phyloP scores from a whole-genome alignment of 73 alveolate genomes.

The Paramecium sexaurelia region DNA sequence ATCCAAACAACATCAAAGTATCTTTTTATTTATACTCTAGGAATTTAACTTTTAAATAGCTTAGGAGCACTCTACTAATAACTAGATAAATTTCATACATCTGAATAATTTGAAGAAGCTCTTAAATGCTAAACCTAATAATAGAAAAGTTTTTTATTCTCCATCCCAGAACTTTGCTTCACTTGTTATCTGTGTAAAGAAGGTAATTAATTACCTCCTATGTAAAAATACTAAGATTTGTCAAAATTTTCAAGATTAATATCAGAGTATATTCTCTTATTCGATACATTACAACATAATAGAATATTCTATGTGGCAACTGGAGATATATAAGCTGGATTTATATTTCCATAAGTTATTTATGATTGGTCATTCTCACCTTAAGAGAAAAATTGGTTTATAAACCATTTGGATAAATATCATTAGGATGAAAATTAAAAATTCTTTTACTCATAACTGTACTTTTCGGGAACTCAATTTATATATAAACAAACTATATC shows the following conservation, averaged over 20 bases:
- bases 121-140: background rate
- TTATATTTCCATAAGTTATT: background rate
- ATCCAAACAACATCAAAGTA: background rate
- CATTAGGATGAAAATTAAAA: background rate
- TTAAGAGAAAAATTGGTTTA: background rate
- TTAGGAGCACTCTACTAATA: background rate
- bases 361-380: background rate
- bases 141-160: background rate
- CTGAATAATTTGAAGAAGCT: background rate
- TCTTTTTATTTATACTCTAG: background rate
- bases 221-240: background rate
- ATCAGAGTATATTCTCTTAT: background rate
- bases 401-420: background rate
- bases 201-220: background rate
- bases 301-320: background rate
- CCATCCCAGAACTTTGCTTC: background rate
- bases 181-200: background rate
- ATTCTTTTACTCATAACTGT: background rate
- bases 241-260: background rate
- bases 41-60: background rate
- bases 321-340: background rate
- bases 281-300: background rate
- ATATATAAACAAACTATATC: background rate
- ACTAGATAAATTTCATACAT: background rate
- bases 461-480: background rate